A percentile compares a stretch with the other conserved stretches of the same genome.
Conservation (phyloP, 768 basidiomycete genomes). For the Amanita pseudoporphyria region DNA sequence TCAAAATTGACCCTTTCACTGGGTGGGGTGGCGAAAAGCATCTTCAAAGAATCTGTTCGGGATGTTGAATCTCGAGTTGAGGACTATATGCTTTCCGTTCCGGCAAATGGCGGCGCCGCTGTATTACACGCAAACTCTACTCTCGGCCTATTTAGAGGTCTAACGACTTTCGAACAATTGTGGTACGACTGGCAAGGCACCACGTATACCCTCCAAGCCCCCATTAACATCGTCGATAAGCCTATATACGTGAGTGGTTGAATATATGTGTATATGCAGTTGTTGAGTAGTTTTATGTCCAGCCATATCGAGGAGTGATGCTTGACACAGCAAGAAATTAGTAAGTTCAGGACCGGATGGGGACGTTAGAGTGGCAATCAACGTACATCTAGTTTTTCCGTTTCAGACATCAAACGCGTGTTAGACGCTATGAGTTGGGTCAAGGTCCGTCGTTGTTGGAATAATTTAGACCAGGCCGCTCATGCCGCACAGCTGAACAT, state of each 20-base stretch:
- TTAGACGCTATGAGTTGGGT: constrained; percentile 74
- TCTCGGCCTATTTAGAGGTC: constrained; percentile 59
- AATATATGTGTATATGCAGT: background rate
- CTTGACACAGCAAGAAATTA: constrained; percentile 76
- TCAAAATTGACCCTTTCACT: constrained; percentile 36
- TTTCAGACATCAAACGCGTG: constrained; percentile 53
- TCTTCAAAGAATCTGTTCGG: constrained; percentile 44
- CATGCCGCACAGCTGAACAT: constrained; percentile 44
- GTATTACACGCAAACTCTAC: constrained; percentile 52
- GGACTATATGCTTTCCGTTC: constrained; percentile 48
- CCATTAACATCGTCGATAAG: constrained; percentile 47
- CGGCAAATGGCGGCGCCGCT: constrained; percentile 45
- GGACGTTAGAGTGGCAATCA: background rate
- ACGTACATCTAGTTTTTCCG: constrained; percentile 39
- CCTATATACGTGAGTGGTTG: constrained; percentile 49
- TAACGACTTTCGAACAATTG: constrained; percentile 66
- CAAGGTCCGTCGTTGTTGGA: constrained; percentile 41
- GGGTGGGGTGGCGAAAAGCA: constrained; percentile 29
- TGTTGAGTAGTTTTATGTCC: background rate
- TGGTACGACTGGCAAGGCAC: constrained; percentile 49
- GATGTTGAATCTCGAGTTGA: constrained; percentile 48
- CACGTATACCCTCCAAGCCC: constrained; percentile 47
- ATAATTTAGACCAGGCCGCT: background rate
- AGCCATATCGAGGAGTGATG: constrained; percentile 72
- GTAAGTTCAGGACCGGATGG: constrained; percentile 22